A percentile compares a stretch with the other conserved stretches of the same genome.
Evolutionary conservation across 1,284 basidiomycete species (phyloP).

Genomic region (Anthracocystis walkeri): DNA sequence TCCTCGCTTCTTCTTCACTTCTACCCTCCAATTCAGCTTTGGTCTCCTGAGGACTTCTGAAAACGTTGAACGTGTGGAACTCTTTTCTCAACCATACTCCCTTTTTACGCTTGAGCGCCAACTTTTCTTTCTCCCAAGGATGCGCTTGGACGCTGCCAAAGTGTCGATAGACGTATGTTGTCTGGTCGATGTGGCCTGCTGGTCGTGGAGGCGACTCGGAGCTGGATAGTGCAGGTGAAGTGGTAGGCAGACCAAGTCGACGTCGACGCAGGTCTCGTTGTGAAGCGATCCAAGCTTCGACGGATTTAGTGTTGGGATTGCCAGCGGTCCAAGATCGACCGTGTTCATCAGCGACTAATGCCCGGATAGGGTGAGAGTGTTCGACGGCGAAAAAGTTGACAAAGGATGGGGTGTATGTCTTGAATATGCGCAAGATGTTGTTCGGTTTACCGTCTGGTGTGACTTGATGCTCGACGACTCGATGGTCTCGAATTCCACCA

Average conservation of each 20-base stretch:
- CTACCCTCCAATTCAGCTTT: slow-evolving; percentile 37
- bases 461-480: slow-evolving; percentile 3
- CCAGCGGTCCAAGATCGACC: slow-evolving; percentile 54
- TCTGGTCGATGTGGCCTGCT: slow-evolving; percentile 45
- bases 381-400: slow-evolving; percentile 44
- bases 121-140: slow-evolving; percentile 50
- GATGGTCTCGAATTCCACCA: slow-evolving; percentile 35
- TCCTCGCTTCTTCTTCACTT: slow-evolving; percentile 22
- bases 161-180: slow-evolving; percentile 47
- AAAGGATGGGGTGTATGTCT: slow-evolving; percentile 55
- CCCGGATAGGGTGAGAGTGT: slow-evolving; percentile 29
- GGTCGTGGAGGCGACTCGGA: slow-evolving; percentile 34
- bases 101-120: slow-evolving; percentile 33
- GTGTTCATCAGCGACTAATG: slow-evolving; percentile 41
- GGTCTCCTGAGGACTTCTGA: slow-evolving; percentile 34
- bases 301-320: slow-evolving; percentile 32
- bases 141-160: slow-evolving; percentile 42
- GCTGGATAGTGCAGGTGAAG: slow-evolving; percentile 9
- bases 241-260: slow-evolving; percentile 19
- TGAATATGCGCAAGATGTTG: slow-evolving; percentile 23
- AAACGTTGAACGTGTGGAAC: slow-evolving; percentile 47
- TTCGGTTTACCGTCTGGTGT: slow-evolving; percentile 16
- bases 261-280: slow-evolving; percentile 34
- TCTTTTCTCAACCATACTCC: slow-evolving; percentile 47
- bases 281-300: slow-evolving; percentile 36